Percentiles rank a stretch among this genome's conserved stretches.
Conservation (phyloP, 176 grass and related monocot genomes). For the Calamus simplicifolius region DNA sequence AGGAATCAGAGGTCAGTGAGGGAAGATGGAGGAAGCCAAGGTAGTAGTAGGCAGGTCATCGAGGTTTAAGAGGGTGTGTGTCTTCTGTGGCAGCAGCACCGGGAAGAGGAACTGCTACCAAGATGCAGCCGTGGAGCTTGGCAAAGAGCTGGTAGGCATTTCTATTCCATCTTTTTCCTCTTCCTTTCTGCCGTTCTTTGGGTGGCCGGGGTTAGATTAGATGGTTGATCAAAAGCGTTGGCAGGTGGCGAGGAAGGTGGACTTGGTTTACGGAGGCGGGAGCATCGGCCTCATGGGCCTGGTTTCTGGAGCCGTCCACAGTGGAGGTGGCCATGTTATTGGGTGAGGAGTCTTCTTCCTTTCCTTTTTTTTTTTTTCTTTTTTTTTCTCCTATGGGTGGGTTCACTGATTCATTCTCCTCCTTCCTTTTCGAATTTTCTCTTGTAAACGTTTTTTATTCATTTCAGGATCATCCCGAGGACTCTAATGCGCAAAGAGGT, state of each 20-base stretch:
- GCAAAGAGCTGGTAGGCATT: conserved; percentile 52
- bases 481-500: conserved; percentile 92
- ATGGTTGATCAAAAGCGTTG: too few relatives aligned
- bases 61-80: conserved; percentile 85
- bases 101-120: conserved; percentile 93
- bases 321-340: conserved; percentile 80
- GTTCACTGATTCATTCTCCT: background rate
- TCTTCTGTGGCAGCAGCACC: conserved; percentile 97
- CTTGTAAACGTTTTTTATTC: background rate
- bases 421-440: background rate
- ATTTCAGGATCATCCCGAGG: conserved; percentile 58
- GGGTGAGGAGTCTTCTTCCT: conserved; percentile 24
- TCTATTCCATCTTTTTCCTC: background rate
- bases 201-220: background rate
- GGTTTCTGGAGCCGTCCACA: conserved; percentile 79
- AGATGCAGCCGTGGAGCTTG: conserved; percentile 84
- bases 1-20: background rate
- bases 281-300: conserved; percentile 93
- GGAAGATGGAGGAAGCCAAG: conserved; percentile 5
- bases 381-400: background rate
- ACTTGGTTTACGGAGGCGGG: conserved; percentile 88
- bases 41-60: conserved; percentile 19
- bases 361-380: background rate
- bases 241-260: conserved; percentile 74
- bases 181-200: background rate